A percentile compares a stretch with the other conserved stretches of the same genome.
phyloP scores from a whole-genome alignment of 2,329 filamentous ascomycete species.

The Fusarium hostae region DNA sequence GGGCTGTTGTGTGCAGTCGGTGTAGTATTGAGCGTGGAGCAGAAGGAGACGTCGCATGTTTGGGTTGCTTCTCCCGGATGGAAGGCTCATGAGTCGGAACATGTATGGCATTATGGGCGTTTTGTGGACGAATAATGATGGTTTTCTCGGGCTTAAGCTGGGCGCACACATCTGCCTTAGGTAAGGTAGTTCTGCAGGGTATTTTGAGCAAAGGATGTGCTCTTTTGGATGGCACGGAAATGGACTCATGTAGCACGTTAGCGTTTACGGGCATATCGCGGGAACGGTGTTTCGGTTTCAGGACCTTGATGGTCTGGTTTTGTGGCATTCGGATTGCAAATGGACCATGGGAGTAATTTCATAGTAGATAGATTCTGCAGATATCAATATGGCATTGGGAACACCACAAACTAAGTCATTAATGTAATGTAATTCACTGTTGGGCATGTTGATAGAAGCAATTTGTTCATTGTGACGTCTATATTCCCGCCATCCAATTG shows the following conservation, averaged over 20 bases:
- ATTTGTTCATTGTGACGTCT: conserved; percentile 41
- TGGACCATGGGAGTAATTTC: conserved; percentile 8
- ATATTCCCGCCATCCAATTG: conserved; percentile 41
- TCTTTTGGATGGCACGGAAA: conserved; percentile 7
- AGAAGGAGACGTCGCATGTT: conserved; percentile 73
- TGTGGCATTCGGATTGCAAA: conserved; percentile 12
- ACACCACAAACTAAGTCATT: neutral
- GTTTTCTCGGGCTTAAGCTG: conserved; percentile 16
- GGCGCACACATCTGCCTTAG: neutral
- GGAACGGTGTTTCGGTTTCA: conserved; percentile 37
- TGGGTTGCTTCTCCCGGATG: conserved; percentile 67
- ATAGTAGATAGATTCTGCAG: conserved; percentile 32
- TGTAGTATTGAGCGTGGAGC: conserved; percentile 74
- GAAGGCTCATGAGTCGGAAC: conserved; percentile 46
- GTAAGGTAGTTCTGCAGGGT: neutral
- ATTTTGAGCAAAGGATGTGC: neutral
- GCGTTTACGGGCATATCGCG: conserved; percentile 22
- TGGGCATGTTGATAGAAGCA: conserved; percentile 8
- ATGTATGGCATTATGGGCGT: conserved; percentile 4
- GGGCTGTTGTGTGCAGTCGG: conserved; percentile 69
- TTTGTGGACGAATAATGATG: conserved; percentile 34
- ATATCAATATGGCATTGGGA: conserved; percentile 20
- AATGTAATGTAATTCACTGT: neutral
- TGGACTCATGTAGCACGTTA: conserved; percentile 10
- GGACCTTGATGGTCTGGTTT: conserved; percentile 9